Percentiles rank a stretch among this genome's conserved stretches.
These are phyloP conservation scores for Ramalina peruviana DNA, from an alignment of 495 filamentous ascomycete species.

Conservation along the genomic window DNA sequence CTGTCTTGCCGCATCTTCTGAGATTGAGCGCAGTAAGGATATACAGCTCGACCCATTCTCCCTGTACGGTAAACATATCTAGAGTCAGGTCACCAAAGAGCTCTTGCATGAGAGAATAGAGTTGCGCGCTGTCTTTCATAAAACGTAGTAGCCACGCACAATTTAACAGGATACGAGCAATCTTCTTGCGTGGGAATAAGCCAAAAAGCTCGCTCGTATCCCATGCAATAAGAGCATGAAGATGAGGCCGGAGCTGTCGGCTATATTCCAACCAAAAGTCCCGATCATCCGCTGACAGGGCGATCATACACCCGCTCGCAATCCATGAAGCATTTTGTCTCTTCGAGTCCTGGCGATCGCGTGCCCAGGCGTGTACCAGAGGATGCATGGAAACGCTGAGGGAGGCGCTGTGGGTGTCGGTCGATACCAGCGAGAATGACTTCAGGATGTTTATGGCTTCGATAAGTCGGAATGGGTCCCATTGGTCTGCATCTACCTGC, in stretches of 20 bases:
- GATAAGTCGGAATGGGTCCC: not conserved
- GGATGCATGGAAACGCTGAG: slow-evolving; percentile 20
- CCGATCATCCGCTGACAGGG: not conserved
- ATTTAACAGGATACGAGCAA: not conserved
- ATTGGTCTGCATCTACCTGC: not conserved
- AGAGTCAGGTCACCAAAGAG: not conserved
- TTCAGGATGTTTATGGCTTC: slow-evolving; percentile 10
- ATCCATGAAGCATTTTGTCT: slow-evolving; percentile 7
- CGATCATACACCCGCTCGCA: not conserved
- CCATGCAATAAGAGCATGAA: not conserved
- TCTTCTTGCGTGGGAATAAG: not conserved
- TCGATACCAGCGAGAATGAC: slow-evolving; percentile 13
- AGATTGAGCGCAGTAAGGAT: not conserved
- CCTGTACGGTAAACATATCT: not conserved
- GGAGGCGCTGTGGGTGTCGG: slow-evolving; percentile 4
- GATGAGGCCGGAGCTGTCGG: not conserved
- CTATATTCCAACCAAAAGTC: too few relatives aligned
- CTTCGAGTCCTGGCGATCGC: slow-evolving; percentile 13
- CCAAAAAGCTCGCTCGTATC: not conserved
- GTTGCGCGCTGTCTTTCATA: not conserved
- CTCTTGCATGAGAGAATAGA: not conserved
- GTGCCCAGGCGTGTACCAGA: slow-evolving; percentile 22
- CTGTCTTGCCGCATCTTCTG: not conserved
- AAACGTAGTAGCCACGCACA: not conserved
- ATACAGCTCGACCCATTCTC: not conserved